Evolutionary conservation across 1,284 basidiomycete genomes (phyloP).

Genomic region (Coniferiporia sulphurascens): DNA sequence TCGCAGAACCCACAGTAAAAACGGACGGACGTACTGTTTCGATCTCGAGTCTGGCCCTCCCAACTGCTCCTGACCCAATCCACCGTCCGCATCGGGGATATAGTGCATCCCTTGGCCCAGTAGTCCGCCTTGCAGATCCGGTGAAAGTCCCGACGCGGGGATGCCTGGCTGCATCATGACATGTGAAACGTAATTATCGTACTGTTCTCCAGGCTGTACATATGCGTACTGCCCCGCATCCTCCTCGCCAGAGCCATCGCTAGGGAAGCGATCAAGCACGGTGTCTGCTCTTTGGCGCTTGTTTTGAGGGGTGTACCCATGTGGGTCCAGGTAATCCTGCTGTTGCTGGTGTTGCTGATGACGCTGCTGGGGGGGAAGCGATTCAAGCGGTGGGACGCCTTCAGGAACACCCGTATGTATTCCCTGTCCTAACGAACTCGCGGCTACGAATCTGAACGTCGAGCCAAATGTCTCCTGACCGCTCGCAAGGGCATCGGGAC

Average conservation of each 20-base stretch:
- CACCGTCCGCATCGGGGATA: background rate
- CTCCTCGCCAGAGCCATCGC: slow-evolving; percentile 10
- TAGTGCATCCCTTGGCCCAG: background rate
- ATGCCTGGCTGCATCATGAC: background rate
- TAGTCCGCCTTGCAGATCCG: background rate
- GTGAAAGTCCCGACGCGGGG: slow-evolving; percentile 1
- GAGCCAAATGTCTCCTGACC: background rate
- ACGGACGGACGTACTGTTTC: background rate
- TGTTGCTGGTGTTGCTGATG: background rate
- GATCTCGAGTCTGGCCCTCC: slow-evolving; percentile 1
- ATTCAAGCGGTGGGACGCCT: slow-evolving; percentile 5
- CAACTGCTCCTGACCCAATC: background rate
- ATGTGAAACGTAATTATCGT: background rate
- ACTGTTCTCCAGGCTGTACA: background rate
- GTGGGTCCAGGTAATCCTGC: slow-evolving; percentile 1
- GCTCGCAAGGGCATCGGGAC: background rate
- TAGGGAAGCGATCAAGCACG: background rate
- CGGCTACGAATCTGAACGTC: slow-evolving; percentile 7
- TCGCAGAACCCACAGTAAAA: background rate
- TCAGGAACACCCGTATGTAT: background rate
- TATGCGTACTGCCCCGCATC: background rate
- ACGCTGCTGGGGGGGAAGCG: background rate
- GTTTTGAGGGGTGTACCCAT: background rate
- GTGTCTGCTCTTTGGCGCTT: slow-evolving; percentile 4
- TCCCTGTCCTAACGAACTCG: background rate